Conservation (phyloP, 805 yeast genomes). For the Monosporozyma aerobia region DNA sequence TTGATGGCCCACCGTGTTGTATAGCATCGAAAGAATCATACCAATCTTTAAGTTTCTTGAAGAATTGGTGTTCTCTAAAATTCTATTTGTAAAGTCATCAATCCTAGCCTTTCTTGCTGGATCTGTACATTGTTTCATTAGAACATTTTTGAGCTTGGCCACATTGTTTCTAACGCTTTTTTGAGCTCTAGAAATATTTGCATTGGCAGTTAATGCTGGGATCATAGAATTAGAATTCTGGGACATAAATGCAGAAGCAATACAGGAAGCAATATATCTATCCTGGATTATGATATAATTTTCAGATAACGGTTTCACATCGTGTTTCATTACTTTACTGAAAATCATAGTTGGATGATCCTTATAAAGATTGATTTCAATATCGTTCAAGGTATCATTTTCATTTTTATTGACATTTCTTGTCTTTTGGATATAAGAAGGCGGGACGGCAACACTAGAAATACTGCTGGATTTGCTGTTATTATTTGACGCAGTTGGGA, state of each 20-base stretch:
- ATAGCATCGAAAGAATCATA: constrained; percentile 16
- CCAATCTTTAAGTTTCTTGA: constrained; percentile 16
- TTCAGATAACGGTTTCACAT: constrained; percentile 28
- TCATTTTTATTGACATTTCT: constrained; percentile 3
- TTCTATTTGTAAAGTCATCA: constrained; percentile 21
- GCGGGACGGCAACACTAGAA: neutral
- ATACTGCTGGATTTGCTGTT: neutral
- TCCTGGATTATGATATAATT: constrained; percentile 26
- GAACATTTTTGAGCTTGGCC: constrained; percentile 17
- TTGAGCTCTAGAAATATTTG: constrained; percentile 21
- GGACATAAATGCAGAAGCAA: constrained; percentile 24
- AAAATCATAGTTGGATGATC: constrained; percentile 24
- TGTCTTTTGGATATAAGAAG: constrained; percentile 1
- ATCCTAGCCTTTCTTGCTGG: constrained; percentile 17
- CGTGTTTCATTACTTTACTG: constrained; percentile 25
- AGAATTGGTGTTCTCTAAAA: constrained; percentile 19
- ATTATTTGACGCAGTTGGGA: neutral
- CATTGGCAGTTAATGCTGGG: constrained; percentile 22
- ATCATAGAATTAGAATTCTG: constrained; percentile 22
- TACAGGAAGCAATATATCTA: constrained; percentile 20
- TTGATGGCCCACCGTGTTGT: constrained; percentile 16
- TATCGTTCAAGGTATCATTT: constrained; percentile 7
- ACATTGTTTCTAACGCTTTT: constrained; percentile 18
- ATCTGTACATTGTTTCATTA: constrained; percentile 19
- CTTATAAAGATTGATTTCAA: constrained; percentile 21